Percentiles rank a stretch among this genome's conserved stretches.
Evolutionary conservation across 2,329 filamentous ascomycete genomes (phyloP).

Genomic region (Akanthomyces uredinophilus): DNA sequence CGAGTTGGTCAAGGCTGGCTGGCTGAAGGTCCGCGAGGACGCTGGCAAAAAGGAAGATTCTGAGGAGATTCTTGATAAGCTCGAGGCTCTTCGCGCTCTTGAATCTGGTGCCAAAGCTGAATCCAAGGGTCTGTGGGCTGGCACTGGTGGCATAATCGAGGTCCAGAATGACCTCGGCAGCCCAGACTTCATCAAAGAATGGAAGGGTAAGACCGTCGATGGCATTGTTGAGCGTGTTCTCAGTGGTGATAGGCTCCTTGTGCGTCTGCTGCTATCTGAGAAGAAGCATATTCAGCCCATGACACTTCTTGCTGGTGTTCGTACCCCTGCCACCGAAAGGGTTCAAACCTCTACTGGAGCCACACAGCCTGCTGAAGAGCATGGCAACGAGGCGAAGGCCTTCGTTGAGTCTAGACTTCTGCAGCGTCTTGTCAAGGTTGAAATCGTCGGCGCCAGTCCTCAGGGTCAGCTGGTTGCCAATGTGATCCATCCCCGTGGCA

Average conservation of each 20-base stretch:
- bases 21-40: constrained; percentile 90
- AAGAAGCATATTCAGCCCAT: constrained; percentile 86
- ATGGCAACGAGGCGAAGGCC: constrained; percentile 78
- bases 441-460: constrained; percentile 79
- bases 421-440: constrained; percentile 78
- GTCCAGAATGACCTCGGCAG: constrained; percentile 77
- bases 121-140: constrained; percentile 75
- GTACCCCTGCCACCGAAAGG: constrained; percentile 83
- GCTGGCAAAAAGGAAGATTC: constrained; percentile 86
- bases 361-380: constrained; percentile 80
- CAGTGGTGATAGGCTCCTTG: constrained; percentile 82
- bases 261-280: constrained; percentile 73
- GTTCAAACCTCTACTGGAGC: constrained; percentile 72
- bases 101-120: constrained; percentile 75
- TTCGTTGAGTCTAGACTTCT: constrained; percentile 84
- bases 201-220: constrained; percentile 81
- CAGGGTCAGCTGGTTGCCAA: constrained; percentile 88
- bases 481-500: constrained; percentile 82
- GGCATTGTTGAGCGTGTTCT: constrained; percentile 87
- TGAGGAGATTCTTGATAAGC: constrained; percentile 63
- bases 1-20: constrained; percentile 78
- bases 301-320: constrained; percentile 81
- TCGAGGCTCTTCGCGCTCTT: constrained; percentile 72
- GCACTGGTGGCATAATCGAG: constrained; percentile 62
- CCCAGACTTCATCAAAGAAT: constrained; percentile 71